A percentile compares a stretch with the other conserved stretches of the same genome.
phyloP scores from a whole-genome alignment of 805 yeast genomes.

The Metschnikowia colocasiae region DNA sequence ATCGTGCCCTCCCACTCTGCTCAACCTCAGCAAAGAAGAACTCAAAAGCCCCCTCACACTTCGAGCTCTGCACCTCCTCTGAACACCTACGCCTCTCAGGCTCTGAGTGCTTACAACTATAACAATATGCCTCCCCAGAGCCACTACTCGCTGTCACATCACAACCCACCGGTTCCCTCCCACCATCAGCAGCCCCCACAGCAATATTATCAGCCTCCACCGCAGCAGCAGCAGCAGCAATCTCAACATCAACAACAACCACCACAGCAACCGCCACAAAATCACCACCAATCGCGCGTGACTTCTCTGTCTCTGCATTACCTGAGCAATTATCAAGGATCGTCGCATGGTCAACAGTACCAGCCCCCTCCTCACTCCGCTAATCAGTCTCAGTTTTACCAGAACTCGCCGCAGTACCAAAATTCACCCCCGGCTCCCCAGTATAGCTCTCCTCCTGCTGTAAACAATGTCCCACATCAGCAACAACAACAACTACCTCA shows the following conservation, averaged over 20 bases:
- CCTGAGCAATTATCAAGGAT: conserved; percentile 5
- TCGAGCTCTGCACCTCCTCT: conserved; percentile 11
- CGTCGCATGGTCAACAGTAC: conserved; percentile 4
- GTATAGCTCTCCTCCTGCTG: conserved; percentile 5
- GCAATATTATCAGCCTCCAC: conserved; percentile 1
- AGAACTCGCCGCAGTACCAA: conserved; percentile 2
- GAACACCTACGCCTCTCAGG: conserved; percentile 3
- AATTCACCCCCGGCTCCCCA: conserved; percentile 5
- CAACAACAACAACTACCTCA: conserved; percentile 7
- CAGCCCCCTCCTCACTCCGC: conserved; percentile 1
- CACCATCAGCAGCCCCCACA: conserved; percentile 4
- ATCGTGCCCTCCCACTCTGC: conserved; percentile 11
- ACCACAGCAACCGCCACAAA: background rate
- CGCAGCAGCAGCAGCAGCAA: background rate
- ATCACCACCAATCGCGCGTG: conserved; percentile 1
- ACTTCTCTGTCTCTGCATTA: conserved; percentile 1
- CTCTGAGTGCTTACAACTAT: background rate
- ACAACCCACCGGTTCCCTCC: background rate
- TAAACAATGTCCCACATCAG: conserved; percentile 3
- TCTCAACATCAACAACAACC: conserved; percentile 1
- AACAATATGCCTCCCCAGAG: conserved; percentile 4
- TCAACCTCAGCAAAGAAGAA: conserved; percentile 3
- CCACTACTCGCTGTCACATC: conserved; percentile 3
- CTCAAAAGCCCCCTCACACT: conserved; percentile 4
- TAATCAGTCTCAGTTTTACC: background rate